Conservation (phyloP, 1,284 basidiomycete genomes). For the Tilletia walkeri region DNA sequence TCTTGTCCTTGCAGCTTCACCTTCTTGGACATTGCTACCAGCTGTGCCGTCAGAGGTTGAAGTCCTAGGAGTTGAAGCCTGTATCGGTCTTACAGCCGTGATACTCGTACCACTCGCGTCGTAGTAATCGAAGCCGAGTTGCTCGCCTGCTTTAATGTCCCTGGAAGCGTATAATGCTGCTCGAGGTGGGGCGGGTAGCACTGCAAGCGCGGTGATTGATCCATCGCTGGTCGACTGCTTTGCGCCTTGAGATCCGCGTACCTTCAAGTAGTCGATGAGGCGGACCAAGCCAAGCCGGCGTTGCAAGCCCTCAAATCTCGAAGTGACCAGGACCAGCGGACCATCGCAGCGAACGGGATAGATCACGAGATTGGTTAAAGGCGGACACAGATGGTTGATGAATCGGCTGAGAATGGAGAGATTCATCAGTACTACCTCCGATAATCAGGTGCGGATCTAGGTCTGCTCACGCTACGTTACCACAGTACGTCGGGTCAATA, state of each 20-base stretch:
- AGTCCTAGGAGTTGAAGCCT: too few relatives aligned
- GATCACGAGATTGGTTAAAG: conserved; percentile 22
- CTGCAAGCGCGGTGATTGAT: too few relatives aligned
- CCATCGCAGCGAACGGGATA: conserved; percentile 21
- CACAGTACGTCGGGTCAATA: conserved; percentile 14
- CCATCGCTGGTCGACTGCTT: too few relatives aligned
- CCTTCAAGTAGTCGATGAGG: not conserved
- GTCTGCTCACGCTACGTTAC: conserved; percentile 16
- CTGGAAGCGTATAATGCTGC: conserved; percentile 18
- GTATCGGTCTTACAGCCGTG: not conserved
- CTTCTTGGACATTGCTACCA: not conserved
- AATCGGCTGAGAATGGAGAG: conserved; percentile 11
- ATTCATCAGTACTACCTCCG: not conserved
- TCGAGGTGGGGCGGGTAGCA: conserved; percentile 18
- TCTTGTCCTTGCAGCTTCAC: not conserved
- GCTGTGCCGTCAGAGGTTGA: too few relatives aligned
- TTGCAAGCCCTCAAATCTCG: not conserved
- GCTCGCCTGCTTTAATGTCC: conserved; percentile 19
- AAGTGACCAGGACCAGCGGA: not conserved
- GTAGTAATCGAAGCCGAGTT: conserved; percentile 25
- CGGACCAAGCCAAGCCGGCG: not conserved
- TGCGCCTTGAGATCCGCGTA: not conserved
- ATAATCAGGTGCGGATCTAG: not conserved
- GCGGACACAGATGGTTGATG: conserved; percentile 24
- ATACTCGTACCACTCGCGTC: not conserved